Conservation (phyloP, 306 rosid species). For the Acacia confusa region DNA sequence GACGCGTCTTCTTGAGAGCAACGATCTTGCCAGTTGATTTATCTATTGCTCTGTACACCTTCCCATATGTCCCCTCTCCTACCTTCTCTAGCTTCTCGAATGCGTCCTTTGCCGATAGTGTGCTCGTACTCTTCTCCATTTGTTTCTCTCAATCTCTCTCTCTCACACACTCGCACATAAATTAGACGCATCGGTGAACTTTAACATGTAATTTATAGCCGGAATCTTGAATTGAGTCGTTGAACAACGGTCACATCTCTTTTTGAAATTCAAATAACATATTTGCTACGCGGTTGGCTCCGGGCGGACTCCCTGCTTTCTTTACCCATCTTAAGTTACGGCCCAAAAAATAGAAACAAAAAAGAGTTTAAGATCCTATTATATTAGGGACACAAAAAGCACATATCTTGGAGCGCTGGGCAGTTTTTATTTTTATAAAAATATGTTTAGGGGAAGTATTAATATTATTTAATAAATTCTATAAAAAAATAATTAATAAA, state of each 20-base stretch:
- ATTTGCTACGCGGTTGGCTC: not conserved
- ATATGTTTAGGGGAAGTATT: no score
- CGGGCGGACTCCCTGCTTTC: not conserved
- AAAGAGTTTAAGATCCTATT: no score
- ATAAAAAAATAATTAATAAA: no score
- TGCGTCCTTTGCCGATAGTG: constrained; percentile 74
- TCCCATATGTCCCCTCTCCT: constrained; percentile 93
- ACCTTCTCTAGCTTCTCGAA: constrained; percentile 91
- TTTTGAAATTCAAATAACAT: not conserved
- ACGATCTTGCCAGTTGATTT: constrained; percentile 86
- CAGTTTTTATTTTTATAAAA: no score
- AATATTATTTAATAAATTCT: no score
- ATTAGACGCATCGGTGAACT: not conserved
- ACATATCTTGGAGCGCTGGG: no score
- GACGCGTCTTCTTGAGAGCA: constrained; percentile 94
- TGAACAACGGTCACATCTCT: not conserved
- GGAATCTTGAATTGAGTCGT: not conserved
- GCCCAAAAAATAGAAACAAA: no score
- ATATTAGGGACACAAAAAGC: no score
- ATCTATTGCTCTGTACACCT: constrained; percentile 85
- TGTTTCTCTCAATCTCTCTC: constrained; percentile 14
- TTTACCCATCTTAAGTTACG: no score
- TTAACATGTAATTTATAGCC: not conserved
- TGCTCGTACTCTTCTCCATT: constrained; percentile 41
- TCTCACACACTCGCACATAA: not conserved